phyloP scores from a whole-genome alignment of 352 stramenopile species.

The Phytopythium mirpurense region DNA sequence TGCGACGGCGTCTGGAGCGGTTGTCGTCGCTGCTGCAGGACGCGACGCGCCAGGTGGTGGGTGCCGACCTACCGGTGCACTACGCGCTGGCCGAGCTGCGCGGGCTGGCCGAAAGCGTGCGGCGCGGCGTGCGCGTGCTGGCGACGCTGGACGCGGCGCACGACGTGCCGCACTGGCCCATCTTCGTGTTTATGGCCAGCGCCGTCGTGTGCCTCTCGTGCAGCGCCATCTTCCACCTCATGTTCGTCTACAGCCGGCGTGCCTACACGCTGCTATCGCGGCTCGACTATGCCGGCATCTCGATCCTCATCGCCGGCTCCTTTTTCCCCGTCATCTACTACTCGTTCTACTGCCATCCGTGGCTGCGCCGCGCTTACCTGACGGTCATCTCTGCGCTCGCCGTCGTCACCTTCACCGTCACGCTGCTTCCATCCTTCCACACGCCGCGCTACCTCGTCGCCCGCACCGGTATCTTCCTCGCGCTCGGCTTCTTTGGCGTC shows the following conservation, averaged over 20 bases:
- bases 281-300: constrained; percentile 84
- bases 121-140: constrained; percentile 76
- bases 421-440: constrained; percentile 63
- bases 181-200: constrained; percentile 83
- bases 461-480: constrained; percentile 73
- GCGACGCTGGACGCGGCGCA: constrained; percentile 52
- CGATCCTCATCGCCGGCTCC: constrained; percentile 80
- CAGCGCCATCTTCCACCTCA: constrained; percentile 78
- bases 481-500: constrained; percentile 76
- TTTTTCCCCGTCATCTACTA: constrained; percentile 89
- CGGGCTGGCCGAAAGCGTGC: constrained; percentile 66
- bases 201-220: constrained; percentile 80
- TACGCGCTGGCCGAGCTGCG: constrained; percentile 74
- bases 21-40: constrained; percentile 69
- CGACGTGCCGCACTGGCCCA: constrained; percentile 77
- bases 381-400: constrained; percentile 63
- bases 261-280: constrained; percentile 75
- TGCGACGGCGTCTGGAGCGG: constrained; percentile 52
- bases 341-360: constrained; percentile 84
- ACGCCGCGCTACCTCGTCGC: constrained; percentile 68
- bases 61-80: constrained; percentile 68
- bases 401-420: constrained; percentile 61
- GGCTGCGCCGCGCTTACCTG: constrained; percentile 56
- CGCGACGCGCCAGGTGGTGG: constrained; percentile 56
- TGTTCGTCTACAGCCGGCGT: constrained; percentile 76